These are phyloP conservation scores for Meyerozyma elateridarum DNA, from an alignment of 1,139 yeast genomes.

Conservation along the genomic window DNA sequence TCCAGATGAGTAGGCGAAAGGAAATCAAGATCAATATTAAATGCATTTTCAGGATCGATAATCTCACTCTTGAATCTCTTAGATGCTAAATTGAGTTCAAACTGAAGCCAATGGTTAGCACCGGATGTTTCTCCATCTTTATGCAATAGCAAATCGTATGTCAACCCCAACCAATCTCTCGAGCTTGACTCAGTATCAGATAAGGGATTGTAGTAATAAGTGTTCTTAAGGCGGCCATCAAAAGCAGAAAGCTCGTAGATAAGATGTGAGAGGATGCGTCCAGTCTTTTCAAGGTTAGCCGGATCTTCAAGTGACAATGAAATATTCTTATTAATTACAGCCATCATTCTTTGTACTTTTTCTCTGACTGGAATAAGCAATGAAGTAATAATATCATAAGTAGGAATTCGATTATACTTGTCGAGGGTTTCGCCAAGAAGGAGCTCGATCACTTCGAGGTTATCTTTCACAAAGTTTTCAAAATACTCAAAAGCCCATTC, in stretches of 20 bases:
- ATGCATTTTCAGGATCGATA: constrained; percentile 47
- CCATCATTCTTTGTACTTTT: constrained; percentile 35
- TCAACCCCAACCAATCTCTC: constrained; percentile 53
- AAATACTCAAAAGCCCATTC: constrained; percentile 70
- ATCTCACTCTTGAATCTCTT: constrained; percentile 55
- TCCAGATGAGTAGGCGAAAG: constrained; percentile 36
- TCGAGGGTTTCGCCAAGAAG: constrained; percentile 25
- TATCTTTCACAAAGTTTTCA: constrained; percentile 45
- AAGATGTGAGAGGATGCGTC: constrained; percentile 55
- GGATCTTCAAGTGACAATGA: constrained; percentile 14
- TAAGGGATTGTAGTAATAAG: constrained; percentile 51
- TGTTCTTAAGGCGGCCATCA: constrained; percentile 50
- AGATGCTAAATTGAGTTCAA: constrained; percentile 56
- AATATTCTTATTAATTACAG: constrained; percentile 26
- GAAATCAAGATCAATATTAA: constrained; percentile 58
- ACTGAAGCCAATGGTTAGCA: constrained; percentile 54
- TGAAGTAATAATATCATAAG: constrained; percentile 53
- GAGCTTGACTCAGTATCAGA: constrained; percentile 25
- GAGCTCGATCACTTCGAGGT: constrained; percentile 31
- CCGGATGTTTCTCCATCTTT: constrained; percentile 25
- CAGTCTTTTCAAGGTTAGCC: constrained; percentile 33
- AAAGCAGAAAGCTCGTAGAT: constrained; percentile 56
- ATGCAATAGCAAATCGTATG: constrained; percentile 48
- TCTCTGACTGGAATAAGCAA: constrained; percentile 46
- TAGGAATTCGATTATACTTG: constrained; percentile 23